Conservation (phyloP, 1,284 basidiomycete species). For the Ganoderma lucidum region DNA sequence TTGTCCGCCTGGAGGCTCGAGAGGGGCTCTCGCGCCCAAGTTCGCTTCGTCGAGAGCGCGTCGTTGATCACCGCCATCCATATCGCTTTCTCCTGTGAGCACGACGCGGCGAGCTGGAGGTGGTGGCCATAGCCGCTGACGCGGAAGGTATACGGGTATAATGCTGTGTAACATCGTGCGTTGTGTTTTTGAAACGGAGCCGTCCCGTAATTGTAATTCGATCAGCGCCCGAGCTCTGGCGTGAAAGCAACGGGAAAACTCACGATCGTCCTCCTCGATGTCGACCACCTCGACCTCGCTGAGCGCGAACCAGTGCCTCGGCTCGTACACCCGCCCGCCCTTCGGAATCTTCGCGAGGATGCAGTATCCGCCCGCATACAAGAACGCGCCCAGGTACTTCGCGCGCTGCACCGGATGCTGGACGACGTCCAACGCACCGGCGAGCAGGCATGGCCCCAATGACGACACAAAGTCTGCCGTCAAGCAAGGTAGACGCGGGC, state of each 20-base stretch:
- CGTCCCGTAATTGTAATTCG: slow-evolving; percentile 4
- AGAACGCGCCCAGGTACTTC: slow-evolving; percentile 88
- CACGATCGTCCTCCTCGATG: slow-evolving; percentile 73
- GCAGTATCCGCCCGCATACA: slow-evolving; percentile 87
- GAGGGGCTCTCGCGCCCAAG: slow-evolving; percentile 67
- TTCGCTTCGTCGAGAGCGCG: slow-evolving; percentile 45
- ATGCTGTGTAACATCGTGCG: slow-evolving; percentile 52
- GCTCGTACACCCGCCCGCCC: slow-evolving; percentile 79
- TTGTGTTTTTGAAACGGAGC: neutral
- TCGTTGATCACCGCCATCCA: slow-evolving; percentile 80
- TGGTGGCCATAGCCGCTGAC: slow-evolving; percentile 72
- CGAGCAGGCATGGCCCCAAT: slow-evolving; percentile 78
- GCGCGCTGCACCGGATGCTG: slow-evolving; percentile 71
- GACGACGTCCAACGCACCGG: slow-evolving; percentile 86
- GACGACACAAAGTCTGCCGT: slow-evolving; percentile 68
- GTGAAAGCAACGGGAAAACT: slow-evolving; percentile 34
- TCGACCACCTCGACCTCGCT: slow-evolving; percentile 77
- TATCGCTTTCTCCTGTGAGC: slow-evolving; percentile 81
- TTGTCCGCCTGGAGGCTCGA: slow-evolving; percentile 59
- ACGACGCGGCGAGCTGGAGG: slow-evolving; percentile 87
- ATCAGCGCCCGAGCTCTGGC: neutral
- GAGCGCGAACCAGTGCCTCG: slow-evolving; percentile 87
- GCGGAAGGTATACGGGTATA: slow-evolving; percentile 83
- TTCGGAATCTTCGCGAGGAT: slow-evolving; percentile 88
- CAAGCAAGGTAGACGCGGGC: slow-evolving; percentile 33